A percentile compares a stretch with the other conserved stretches of the same genome.
Evolutionary conservation across 208 protist genomes (phyloP).

Genomic region (Leptomonas pyrrhocoris): DNA sequence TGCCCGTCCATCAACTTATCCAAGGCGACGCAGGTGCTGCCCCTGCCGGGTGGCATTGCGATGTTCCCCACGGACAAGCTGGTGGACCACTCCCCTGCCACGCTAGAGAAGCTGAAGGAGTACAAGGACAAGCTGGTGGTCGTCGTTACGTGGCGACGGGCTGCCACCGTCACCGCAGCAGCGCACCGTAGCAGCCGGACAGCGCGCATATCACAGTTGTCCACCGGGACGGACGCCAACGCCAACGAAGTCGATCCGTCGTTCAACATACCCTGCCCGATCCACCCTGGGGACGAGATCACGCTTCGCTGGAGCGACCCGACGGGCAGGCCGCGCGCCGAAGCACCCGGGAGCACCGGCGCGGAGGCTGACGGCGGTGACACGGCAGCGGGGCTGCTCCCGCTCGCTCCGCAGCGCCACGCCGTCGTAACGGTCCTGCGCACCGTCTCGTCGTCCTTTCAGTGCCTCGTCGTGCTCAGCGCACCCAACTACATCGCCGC

Average conservation of each 20-base stretch:
- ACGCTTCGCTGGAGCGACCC: conserved; percentile 25
- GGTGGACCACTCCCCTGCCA: background rate
- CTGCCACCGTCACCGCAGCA: background rate
- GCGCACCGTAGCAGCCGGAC: background rate
- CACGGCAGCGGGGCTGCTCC: background rate
- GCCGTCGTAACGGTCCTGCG: conserved; percentile 13
- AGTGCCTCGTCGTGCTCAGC: conserved; percentile 31
- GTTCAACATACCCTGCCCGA: background rate
- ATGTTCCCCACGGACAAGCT: conserved; percentile 14
- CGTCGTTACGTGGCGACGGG: conserved; percentile 5
- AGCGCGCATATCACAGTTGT: background rate
- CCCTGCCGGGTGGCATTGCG: conserved; percentile 31
- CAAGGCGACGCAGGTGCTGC: background rate
- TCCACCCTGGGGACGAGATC: conserved; percentile 37
- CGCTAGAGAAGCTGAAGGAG: background rate
- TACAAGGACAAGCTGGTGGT: conserved; percentile 3
- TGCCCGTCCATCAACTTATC: conserved; percentile 33
- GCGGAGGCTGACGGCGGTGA: background rate
- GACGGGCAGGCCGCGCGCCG: background rate
- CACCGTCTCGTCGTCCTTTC: conserved; percentile 2
- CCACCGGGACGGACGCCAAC: background rate
- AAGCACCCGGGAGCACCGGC: background rate
- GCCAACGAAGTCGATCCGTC: background rate
- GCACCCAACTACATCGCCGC: conserved; percentile 8
- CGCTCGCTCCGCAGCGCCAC: conserved; percentile 17